A percentile compares a stretch with the other conserved stretches of the same genome.
phyloP scores from a whole-genome alignment of 192 early-diverging fungal species.

The Rhizophagus prolifer region DNA sequence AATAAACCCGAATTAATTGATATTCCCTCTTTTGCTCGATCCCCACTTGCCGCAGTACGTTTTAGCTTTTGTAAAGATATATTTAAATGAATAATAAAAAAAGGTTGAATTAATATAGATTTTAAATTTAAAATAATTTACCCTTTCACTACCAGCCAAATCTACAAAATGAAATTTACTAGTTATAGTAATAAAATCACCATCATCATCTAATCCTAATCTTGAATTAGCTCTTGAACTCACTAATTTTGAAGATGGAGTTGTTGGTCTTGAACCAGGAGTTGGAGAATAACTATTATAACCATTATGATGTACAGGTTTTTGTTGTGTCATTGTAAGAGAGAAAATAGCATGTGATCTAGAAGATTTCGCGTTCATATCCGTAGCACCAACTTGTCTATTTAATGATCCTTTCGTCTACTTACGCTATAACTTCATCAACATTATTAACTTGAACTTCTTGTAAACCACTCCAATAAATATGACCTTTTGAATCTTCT shows the following conservation, averaged over 20 bases:
- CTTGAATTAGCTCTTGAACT: constrained; percentile 16
- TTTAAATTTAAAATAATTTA: constrained; percentile 34
- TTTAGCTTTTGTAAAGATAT: constrained; percentile 62
- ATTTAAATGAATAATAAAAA: too few species aligned
- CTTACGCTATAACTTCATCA: constrained; percentile 71
- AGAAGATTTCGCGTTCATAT: constrained; percentile 95
- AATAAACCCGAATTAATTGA: constrained; percentile 94
- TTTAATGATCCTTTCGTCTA: constrained; percentile 64
- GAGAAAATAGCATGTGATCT: constrained; percentile 98
- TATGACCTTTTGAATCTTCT: constrained; percentile 86
- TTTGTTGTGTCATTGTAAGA: constrained; percentile 81
- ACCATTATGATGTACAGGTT: constrained; percentile 37
- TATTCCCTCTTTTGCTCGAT: constrained; percentile 93
- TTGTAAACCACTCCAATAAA: constrained; percentile 80
- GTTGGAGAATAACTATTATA: constrained; percentile 30
- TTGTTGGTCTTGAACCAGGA: constrained; percentile 15
- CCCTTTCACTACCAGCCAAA: constrained; percentile 92
- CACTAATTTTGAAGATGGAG: constrained; percentile 13
- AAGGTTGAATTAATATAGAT: not conserved
- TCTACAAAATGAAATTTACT: constrained; percentile 99
- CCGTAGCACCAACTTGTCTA: constrained; percentile 88
- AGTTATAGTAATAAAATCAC: constrained; percentile 53
- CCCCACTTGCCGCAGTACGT: constrained; percentile 89
- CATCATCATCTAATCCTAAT: constrained; percentile 44
- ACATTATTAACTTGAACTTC: constrained; percentile 71